Evolutionary conservation across 2,329 filamentous ascomycete species (phyloP).

Genomic region (Xylariaceae sp.): DNA sequence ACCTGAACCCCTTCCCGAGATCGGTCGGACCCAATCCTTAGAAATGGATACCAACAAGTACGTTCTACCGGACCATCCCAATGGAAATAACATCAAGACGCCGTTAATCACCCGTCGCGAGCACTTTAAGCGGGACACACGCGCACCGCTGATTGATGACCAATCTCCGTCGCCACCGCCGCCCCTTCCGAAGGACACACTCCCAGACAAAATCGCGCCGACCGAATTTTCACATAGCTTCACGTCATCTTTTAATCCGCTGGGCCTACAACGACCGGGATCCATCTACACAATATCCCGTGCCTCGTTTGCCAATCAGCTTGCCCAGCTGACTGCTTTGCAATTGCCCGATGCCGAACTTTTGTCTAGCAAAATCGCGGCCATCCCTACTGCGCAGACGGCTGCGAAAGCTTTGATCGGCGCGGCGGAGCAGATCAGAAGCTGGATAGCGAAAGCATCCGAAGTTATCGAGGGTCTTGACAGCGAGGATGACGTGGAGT

Average conservation of each 20-base stretch:
- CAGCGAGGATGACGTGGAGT: constrained; percentile 95
- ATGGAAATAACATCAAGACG: constrained; percentile 63
- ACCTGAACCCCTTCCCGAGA: constrained; percentile 48
- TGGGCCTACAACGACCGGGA: constrained; percentile 64
- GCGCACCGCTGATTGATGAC: constrained; percentile 35
- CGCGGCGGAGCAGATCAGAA: constrained; percentile 85
- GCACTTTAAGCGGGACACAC: constrained; percentile 50
- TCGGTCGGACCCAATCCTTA: constrained; percentile 45
- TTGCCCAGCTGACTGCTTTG: constrained; percentile 86
- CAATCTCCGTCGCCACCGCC: constrained; percentile 37
- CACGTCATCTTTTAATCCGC: constrained; percentile 62
- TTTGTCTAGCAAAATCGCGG: constrained; percentile 75
- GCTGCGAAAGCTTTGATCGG: constrained; percentile 79
- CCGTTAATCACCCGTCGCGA: constrained; percentile 55
- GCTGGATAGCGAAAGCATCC: constrained; percentile 89
- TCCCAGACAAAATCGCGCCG: constrained; percentile 38
- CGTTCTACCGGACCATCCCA: constrained; percentile 64
- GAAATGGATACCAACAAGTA: constrained; percentile 73
- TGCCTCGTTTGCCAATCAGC: constrained; percentile 86
- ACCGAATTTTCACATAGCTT: constrained; percentile 49
- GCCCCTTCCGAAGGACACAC: constrained; percentile 52
- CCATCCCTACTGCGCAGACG: constrained; percentile 79
- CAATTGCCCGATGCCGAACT: constrained; percentile 81
- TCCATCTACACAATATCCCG: constrained; percentile 93
- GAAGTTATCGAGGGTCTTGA: constrained; percentile 86